Evolutionary conservation across 129 eudicot species (phyloP).

Genomic region (Helianthus annuus): DNA sequence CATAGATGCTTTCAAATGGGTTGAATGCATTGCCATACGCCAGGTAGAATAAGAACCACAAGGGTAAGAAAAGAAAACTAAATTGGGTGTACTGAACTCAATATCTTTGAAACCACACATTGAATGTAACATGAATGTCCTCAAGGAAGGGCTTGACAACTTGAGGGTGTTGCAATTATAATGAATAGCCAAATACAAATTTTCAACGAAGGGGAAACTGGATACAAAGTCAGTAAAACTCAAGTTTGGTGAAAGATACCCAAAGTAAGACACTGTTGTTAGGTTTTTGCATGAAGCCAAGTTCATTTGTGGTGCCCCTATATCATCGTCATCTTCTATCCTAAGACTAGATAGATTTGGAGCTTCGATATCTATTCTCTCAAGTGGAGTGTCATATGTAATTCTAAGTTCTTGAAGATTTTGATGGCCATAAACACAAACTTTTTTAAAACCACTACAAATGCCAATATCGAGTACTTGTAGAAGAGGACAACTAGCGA

Average conservation of each 20-base stretch:
- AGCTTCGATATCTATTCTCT: slow-evolving; percentile 10
- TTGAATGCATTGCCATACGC: neutral
- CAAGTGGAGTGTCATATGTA: neutral
- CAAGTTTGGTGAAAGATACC: neutral
- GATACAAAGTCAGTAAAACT: neutral
- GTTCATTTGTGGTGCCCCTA: neutral
- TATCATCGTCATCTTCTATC: neutral
- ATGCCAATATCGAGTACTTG: neutral
- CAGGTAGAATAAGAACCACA: neutral
- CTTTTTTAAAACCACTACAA: neutral
- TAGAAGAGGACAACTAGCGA: slow-evolving; percentile 7
- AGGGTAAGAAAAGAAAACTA: neutral
- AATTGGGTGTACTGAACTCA: neutral
- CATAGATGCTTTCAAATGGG: neutral
- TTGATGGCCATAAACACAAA: neutral
- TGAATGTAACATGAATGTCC: neutral
- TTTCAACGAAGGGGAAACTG: neutral
- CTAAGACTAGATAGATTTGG: neutral
- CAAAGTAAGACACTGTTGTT: neutral
- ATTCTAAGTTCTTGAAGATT: neutral
- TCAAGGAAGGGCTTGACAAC: neutral
- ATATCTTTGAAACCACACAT: neutral
- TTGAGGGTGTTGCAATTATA: neutral
- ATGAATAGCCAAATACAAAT: neutral
- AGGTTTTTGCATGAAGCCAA: slow-evolving; percentile 1